Percentiles rank a stretch among this genome's conserved stretches.
Evolutionary conservation across 345 rosid species (phyloP).

Genomic region (Citrus sinensis): DVS_A1.0 CM039165.1:36242501-36243000

Average conservation of each 20-base stretch:
- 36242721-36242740: constrained; percentile 57
- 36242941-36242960: constrained; percentile 54
- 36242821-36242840: constrained; percentile 59
- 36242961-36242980: constrained; percentile 40
- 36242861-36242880: constrained; percentile 46
- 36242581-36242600: constrained; percentile 48
- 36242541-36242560: constrained; percentile 38
- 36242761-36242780: constrained; percentile 50
- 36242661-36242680: constrained; percentile 45
- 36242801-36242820: constrained; percentile 44
- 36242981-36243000: constrained; percentile 34
- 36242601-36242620: constrained; percentile 38
- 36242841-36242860: constrained; percentile 30
- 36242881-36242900: constrained; percentile 35
- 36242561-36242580: constrained; percentile 61
- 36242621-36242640: constrained; percentile 46
- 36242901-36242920: constrained; percentile 42
- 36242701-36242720: constrained; percentile 58
- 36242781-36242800: constrained; percentile 39
- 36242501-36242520: neutral
- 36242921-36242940: constrained; percentile 45
- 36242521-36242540: constrained; percentile 56
- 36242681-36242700: constrained; percentile 54
- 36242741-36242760: constrained; percentile 45
- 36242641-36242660: constrained; percentile 45